These are phyloP conservation scores for Xeromyces bisporus DNA, from an alignment of 495 filamentous ascomycete species.

Conservation along the genomic window DNA sequence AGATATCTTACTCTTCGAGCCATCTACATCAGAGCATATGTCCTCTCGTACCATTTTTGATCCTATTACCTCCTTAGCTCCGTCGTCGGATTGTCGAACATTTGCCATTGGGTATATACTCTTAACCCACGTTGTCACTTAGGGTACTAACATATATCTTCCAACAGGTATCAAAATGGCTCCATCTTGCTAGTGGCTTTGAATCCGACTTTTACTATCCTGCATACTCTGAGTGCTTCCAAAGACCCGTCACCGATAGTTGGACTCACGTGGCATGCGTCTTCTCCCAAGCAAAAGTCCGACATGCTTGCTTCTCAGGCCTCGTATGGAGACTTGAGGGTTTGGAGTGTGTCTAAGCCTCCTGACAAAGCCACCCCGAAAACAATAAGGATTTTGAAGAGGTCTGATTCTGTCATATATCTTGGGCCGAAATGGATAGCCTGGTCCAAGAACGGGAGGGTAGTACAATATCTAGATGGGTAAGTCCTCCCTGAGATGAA, in stretches of 20 bases:
- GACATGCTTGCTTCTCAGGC: slow-evolving; percentile 96
- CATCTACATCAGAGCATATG: slow-evolving; percentile 80
- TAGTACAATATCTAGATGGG: slow-evolving; percentile 87
- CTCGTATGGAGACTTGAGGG: slow-evolving; percentile 76
- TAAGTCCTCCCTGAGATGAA: slow-evolving; percentile 45
- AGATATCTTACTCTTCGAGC: slow-evolving; percentile 89
- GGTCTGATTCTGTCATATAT: slow-evolving; percentile 48
- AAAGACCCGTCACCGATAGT: slow-evolving; percentile 75
- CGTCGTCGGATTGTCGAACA: slow-evolving; percentile 80
- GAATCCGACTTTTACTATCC: slow-evolving; percentile 81
- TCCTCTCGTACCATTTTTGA: slow-evolving; percentile 87
- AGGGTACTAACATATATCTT: slow-evolving; percentile 10
- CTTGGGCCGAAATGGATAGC: slow-evolving; percentile 85
- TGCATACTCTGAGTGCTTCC: slow-evolving; percentile 76
- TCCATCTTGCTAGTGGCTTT: slow-evolving; percentile 81
- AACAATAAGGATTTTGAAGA: slow-evolving; percentile 74
- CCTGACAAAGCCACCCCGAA: slow-evolving; percentile 57
- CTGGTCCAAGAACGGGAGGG: slow-evolving; percentile 95
- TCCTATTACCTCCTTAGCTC: slow-evolving; percentile 81
- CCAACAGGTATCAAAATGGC: slow-evolving; percentile 73
- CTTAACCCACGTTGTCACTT: neutral
- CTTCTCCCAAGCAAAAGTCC: slow-evolving; percentile 89
- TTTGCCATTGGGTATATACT: slow-evolving; percentile 80
- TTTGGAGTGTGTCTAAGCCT: slow-evolving; percentile 92
- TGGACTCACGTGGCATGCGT: slow-evolving; percentile 91